A percentile compares a stretch with the other conserved stretches of the same genome.
Evolutionary conservation across 208 protist species (phyloP).

Genomic region (Leishmania amazonensis): DNA sequence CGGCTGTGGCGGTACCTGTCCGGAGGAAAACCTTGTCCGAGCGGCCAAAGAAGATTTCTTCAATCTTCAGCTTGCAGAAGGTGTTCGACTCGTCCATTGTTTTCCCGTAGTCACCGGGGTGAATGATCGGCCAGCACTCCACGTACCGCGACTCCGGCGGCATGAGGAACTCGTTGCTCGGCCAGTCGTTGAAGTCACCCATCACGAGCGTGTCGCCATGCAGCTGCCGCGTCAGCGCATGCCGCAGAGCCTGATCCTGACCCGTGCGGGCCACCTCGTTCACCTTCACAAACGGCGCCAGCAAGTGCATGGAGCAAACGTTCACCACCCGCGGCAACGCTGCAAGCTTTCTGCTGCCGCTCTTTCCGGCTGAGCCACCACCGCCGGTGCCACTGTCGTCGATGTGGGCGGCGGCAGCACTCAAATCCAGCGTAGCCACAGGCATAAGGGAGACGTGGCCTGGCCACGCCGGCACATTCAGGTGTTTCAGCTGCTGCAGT

Average conservation of each 20-base stretch:
- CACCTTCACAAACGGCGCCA: conserved; percentile 81
- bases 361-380: background rate
- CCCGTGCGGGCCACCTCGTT: conserved; percentile 74
- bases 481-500: conserved; percentile 57
- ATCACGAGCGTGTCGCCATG: conserved; percentile 74
- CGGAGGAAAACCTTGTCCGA: conserved; percentile 88
- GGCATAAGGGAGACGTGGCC: conserved; percentile 90
- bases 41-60: conserved; percentile 91
- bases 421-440: conserved; percentile 52
- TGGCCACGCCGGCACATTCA: conserved; percentile 88
- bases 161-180: conserved; percentile 87
- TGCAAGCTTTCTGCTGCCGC: background rate
- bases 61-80: conserved; percentile 92
- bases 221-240: conserved; percentile 49
- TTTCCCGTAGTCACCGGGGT: conserved; percentile 67
- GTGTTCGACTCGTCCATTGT: conserved; percentile 93
- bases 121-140: conserved; percentile 84
- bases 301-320: conserved; percentile 56
- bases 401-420: background rate
- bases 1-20: conserved; percentile 19
- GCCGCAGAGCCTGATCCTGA: conserved; percentile 74
- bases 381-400: background rate
- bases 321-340: conserved; percentile 5
- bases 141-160: conserved; percentile 68
- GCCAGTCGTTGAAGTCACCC: conserved; percentile 94